Conservation (phyloP, 257 asterid species). For the Nicotiana paniculata region DNA sequence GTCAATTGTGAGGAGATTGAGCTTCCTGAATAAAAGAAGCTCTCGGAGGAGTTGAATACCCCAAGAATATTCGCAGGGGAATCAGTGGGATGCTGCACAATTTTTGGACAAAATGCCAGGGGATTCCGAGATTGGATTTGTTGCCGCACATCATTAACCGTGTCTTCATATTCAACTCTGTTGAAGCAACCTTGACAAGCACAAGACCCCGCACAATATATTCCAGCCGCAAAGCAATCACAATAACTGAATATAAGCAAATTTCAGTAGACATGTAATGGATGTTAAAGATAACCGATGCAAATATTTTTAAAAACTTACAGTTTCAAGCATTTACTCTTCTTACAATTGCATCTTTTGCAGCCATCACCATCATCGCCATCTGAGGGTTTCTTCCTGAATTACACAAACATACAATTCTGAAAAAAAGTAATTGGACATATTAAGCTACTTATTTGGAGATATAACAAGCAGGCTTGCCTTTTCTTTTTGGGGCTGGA, state of each 20-base stretch:
- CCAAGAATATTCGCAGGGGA: constrained; percentile 31
- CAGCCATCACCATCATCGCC: constrained; percentile 41
- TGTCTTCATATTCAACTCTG: constrained; percentile 55
- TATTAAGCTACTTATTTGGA: not conserved
- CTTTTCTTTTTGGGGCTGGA: constrained; percentile 55
- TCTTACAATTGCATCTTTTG: constrained; percentile 77
- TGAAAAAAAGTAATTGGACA: constrained; percentile 4
- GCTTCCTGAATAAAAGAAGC: not conserved
- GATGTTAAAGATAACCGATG: constrained; percentile 8
- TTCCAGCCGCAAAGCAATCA: constrained; percentile 79
- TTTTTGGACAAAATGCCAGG: constrained; percentile 66
- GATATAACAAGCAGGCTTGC: constrained; percentile 32
- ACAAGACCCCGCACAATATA: constrained; percentile 65
- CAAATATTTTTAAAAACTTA: constrained; percentile 35
- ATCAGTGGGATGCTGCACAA: constrained; percentile 30
- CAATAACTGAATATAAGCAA: constrained; percentile 54
- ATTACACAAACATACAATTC: constrained; percentile 8
- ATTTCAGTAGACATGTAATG: constrained; percentile 7
- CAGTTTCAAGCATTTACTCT: constrained; percentile 77
- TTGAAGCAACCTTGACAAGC: constrained; percentile 72
- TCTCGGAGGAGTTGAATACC: constrained; percentile 28
- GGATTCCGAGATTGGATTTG: constrained; percentile 68
- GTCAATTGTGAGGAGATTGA: constrained; percentile 8
- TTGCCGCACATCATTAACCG: constrained; percentile 46
- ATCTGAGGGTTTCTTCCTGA: constrained; percentile 46